Evolutionary conservation across 1,284 basidiomycete species (phyloP).

Genomic region (Apiotrichum siamense): DNA sequence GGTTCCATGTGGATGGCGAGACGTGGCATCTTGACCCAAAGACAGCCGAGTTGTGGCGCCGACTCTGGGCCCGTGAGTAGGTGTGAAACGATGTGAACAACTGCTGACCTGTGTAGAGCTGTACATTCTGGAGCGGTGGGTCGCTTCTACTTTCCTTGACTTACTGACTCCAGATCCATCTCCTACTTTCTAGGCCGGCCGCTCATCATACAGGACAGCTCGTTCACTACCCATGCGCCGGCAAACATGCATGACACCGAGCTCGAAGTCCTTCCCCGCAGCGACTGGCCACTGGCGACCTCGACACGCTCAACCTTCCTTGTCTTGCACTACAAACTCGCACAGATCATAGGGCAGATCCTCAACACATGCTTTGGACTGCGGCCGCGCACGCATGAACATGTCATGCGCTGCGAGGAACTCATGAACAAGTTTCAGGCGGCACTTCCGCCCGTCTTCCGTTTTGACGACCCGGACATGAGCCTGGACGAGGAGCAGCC

Average conservation of each 20-base stretch:
- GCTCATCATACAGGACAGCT: constrained; percentile 27
- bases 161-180: constrained; percentile 20
- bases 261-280: constrained; percentile 12
- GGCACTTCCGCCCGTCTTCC: constrained; percentile 28
- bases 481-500: constrained; percentile 17
- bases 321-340: constrained; percentile 28
- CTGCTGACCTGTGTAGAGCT: constrained; percentile 20
- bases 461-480: constrained; percentile 21
- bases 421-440: constrained; percentile 21
- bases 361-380: constrained; percentile 29
- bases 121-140: constrained; percentile 29
- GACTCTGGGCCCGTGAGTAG: constrained; percentile 34
- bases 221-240: constrained; percentile 22
- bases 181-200: constrained; percentile 35
- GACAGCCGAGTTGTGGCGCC: constrained; percentile 28
- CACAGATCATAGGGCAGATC: constrained; percentile 27
- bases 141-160: background rate
- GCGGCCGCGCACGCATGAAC: constrained; percentile 17
- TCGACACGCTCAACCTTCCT: constrained; percentile 32
- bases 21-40: constrained; percentile 24
- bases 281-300: constrained; percentile 15
- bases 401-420: constrained; percentile 27
- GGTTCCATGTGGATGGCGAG: constrained; percentile 32
- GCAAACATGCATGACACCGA: constrained; percentile 27
- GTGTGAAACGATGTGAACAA: background rate